Evolutionary conservation across 1,284 basidiomycete genomes (phyloP).

Genomic region (Ceratobasidium sp.): DNA sequence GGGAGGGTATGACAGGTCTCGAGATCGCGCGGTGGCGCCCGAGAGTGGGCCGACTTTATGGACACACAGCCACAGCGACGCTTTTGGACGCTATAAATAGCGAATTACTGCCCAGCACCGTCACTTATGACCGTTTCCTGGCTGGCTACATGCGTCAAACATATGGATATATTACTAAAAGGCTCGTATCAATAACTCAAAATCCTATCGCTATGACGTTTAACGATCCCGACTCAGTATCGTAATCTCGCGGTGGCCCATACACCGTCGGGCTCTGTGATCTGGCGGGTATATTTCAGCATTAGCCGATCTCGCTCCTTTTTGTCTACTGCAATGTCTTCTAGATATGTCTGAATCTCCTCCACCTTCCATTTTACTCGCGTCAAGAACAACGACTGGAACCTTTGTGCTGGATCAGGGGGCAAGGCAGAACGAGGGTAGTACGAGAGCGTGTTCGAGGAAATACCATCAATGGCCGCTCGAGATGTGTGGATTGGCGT

Average conservation of each 20-base stretch:
- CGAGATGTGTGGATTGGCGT: constrained; percentile 20
- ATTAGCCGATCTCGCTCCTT: constrained; percentile 89
- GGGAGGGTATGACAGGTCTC: not conserved
- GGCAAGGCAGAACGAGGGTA: constrained; percentile 81
- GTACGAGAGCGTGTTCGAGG: constrained; percentile 61
- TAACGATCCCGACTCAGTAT: constrained; percentile 34
- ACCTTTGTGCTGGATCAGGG: constrained; percentile 76
- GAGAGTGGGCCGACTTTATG: not conserved
- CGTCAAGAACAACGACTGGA: constrained; percentile 79
- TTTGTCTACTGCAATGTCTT: constrained; percentile 79
- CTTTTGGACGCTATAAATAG: not conserved
- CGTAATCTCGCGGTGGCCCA: constrained; percentile 74
- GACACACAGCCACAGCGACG: not conserved
- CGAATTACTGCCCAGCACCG: not conserved
- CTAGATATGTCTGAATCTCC: constrained; percentile 83
- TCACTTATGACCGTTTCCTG: not conserved
- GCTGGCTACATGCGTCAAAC: not conserved
- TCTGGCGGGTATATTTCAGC: constrained; percentile 83
- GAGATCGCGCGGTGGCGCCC: constrained; percentile 1
- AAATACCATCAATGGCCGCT: constrained; percentile 38
- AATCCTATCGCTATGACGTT: not conserved
- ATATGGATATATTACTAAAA: not conserved
- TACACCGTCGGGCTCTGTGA: constrained; percentile 70
- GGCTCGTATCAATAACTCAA: not conserved
- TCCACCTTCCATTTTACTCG: constrained; percentile 70